Percentiles rank a stretch among this genome's conserved stretches.
These are phyloP conservation scores for Hypoxylon fragiforme DNA, from an alignment of 495 filamentous ascomycete species.

Conservation along the genomic window DNA sequence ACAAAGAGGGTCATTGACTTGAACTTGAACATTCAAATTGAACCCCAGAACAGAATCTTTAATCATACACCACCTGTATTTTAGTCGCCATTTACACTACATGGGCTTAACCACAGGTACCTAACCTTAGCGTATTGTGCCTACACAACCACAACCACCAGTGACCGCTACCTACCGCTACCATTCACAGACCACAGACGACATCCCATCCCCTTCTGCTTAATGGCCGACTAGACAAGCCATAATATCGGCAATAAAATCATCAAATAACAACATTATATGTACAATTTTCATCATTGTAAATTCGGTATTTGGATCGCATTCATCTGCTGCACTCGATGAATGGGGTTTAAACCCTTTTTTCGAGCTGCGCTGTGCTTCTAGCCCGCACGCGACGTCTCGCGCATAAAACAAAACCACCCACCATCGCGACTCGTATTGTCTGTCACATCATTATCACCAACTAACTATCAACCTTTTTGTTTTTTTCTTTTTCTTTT, in stretches of 20 bases:
- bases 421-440: conserved; percentile 17
- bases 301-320: conserved; percentile 43
- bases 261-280: conserved; percentile 30
- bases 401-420: conserved; percentile 13
- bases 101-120: too few species aligned
- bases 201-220: conserved; percentile 30
- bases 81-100: too few species aligned
- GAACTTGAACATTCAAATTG: too few species aligned
- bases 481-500: conserved; percentile 14
- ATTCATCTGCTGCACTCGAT: conserved; percentile 36
- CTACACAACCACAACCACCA: too few species aligned
- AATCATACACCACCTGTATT: conserved; percentile 16
- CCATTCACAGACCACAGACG: too few species aligned
- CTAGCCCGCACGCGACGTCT: conserved; percentile 47
- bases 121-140: too few species aligned
- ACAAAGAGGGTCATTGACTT: too few species aligned
- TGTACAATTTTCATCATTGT: conserved; percentile 43
- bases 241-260: conserved; percentile 10
- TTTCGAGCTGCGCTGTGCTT: conserved; percentile 50
- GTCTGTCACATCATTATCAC: conserved; percentile 2
- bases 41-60: conserved; percentile 10
- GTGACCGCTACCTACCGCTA: too few species aligned
- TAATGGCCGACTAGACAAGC: conserved; percentile 13
- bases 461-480: conserved; percentile 20
- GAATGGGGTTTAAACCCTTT: conserved; percentile 34